A percentile compares a stretch with the other conserved stretches of the same genome.
Conservation (phyloP, 2,329 filamentous ascomycete species). For the Penicillium vulpinum region DNA sequence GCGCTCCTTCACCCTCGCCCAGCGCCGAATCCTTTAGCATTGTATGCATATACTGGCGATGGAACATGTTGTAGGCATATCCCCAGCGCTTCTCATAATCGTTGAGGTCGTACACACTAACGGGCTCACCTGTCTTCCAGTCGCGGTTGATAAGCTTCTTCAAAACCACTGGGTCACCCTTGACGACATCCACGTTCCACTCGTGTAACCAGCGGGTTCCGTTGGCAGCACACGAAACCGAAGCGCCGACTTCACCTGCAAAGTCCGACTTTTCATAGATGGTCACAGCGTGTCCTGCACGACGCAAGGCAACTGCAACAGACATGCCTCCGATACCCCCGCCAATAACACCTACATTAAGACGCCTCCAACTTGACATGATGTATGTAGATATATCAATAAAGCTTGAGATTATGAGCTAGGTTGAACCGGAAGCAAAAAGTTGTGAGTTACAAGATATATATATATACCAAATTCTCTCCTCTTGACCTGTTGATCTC, state of each 20-base stretch:
- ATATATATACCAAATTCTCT: neutral
- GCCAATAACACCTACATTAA: slow-evolving; percentile 51
- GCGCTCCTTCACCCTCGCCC: slow-evolving; percentile 54
- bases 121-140: slow-evolving; percentile 67
- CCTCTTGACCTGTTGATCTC: too few relatives aligned
- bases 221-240: slow-evolving; percentile 68
- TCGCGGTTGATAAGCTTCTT: slow-evolving; percentile 68
- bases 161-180: slow-evolving; percentile 65
- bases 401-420: too few relatives aligned
- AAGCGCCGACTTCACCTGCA: slow-evolving; percentile 67
- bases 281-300: slow-evolving; percentile 57
- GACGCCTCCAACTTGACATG: slow-evolving; percentile 44
- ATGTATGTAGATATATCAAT: neutral
- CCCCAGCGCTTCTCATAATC: slow-evolving; percentile 68
- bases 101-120: slow-evolving; percentile 62
- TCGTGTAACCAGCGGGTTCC: slow-evolving; percentile 69
- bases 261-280: slow-evolving; percentile 68
- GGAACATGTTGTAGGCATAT: slow-evolving; percentile 68
- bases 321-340: slow-evolving; percentile 57
- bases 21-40: slow-evolving; percentile 65
- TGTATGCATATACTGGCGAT: slow-evolving; percentile 66
- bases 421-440: neutral
- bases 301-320: slow-evolving; percentile 53
- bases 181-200: slow-evolving; percentile 64
- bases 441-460: neutral